A percentile compares a stretch with the other conserved stretches of the same genome.
Evolutionary conservation across 1,284 basidiomycete species (phyloP).

Genomic region (Fomitiporia mediterranea): DNA sequence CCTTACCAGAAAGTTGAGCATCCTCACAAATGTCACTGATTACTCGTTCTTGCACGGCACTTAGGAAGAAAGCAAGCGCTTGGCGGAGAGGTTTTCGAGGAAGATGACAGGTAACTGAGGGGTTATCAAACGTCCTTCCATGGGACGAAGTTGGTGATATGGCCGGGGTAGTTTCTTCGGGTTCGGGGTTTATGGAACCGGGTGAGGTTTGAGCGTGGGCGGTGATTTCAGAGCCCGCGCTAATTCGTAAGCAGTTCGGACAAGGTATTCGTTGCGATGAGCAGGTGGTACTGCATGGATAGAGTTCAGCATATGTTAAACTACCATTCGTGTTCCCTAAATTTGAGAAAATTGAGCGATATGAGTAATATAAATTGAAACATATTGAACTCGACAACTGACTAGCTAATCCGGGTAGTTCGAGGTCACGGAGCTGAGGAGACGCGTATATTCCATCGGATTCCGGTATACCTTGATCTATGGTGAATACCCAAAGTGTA

Average conservation of each 20-base stretch:
- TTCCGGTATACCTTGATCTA: constrained; percentile 33
- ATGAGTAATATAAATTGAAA: neutral
- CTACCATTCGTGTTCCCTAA: constrained; percentile 2
- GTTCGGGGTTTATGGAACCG: neutral
- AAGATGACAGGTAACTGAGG: constrained; percentile 30
- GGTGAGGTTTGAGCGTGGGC: constrained; percentile 1
- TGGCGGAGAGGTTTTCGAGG: constrained; percentile 43
- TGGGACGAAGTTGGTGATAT: too few relatives aligned
- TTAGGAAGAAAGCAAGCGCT: constrained; percentile 41
- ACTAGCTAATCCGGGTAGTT: constrained; percentile 49
- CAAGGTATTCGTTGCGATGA: constrained; percentile 40
- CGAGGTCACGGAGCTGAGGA: constrained; percentile 31
- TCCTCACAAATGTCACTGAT: constrained; percentile 52
- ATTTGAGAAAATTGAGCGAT: neutral
- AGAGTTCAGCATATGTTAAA: constrained; percentile 32
- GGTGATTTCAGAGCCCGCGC: constrained; percentile 24
- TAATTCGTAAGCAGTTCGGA: constrained; percentile 30
- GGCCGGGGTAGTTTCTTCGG: constrained; percentile 24
- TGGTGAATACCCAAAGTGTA: constrained; percentile 49
- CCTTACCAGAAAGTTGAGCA: constrained; percentile 39
- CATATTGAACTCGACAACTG: constrained; percentile 28
- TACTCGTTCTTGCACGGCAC: constrained; percentile 44
- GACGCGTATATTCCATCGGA: constrained; percentile 30
- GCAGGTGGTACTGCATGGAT: constrained; percentile 49
- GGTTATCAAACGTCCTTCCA: too few relatives aligned